Percentiles rank a stretch among this genome's conserved stretches.
phyloP scores from a whole-genome alignment of 106 monocot species.

The Gastrodia elata region DNA sequence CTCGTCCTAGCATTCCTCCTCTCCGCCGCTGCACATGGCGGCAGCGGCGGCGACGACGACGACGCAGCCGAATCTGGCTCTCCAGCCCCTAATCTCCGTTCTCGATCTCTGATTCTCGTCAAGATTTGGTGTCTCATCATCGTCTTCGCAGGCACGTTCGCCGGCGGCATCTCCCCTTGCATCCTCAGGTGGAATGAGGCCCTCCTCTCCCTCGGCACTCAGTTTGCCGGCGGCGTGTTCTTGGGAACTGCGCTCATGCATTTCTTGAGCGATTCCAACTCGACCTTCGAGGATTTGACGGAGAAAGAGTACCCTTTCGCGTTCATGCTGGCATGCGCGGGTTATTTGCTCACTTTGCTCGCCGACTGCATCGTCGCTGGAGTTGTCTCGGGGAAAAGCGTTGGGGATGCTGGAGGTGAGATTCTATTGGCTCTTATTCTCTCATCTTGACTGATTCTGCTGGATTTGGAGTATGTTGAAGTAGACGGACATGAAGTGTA shows the following conservation, averaged over 20 bases:
- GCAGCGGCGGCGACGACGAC: conserved; percentile 12
- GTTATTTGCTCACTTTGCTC: conserved; percentile 62
- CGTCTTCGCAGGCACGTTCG: conserved; percentile 55
- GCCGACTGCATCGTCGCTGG: conserved; percentile 37
- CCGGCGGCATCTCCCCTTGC: conserved; percentile 65
- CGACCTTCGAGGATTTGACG: conserved; percentile 56
- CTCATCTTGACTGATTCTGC: neutral
- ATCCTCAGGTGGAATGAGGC: conserved; percentile 75
- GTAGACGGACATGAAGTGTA: no score
- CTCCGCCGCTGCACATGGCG: conserved; percentile 11
- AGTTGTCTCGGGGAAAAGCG: conserved; percentile 24
- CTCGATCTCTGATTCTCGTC: conserved; percentile 38
- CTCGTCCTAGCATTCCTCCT: conserved; percentile 13
- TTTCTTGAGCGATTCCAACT: conserved; percentile 64
- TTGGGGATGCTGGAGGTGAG: conserved; percentile 4
- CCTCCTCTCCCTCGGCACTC: conserved; percentile 60
- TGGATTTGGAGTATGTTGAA: neutral
- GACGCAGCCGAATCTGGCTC: conserved; percentile 16
- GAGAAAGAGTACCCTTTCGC: conserved; percentile 54
- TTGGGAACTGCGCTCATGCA: conserved; percentile 88
- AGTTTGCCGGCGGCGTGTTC: conserved; percentile 91
- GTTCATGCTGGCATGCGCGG: conserved; percentile 69
- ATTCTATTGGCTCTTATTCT: neutral
- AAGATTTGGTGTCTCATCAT: conserved; percentile 66
- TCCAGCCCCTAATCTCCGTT: conserved; percentile 28